phyloP scores from a whole-genome alignment of 805 yeast species.

The Wickerhamomyces kurtzmanii region DNA sequence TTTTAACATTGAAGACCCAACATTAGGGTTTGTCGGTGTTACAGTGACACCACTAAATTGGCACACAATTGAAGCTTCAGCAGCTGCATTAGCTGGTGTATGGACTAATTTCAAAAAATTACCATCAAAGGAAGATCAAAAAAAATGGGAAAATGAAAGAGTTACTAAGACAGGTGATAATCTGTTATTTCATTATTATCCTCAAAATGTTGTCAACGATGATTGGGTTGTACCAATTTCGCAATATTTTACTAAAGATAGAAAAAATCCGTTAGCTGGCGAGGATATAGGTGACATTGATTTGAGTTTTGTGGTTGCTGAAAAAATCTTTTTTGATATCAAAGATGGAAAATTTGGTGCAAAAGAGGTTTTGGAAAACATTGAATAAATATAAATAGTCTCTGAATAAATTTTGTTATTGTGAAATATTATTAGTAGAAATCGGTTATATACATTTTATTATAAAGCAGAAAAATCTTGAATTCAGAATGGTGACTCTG shows the following conservation, averaged over 20 bases:
- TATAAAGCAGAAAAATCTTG: too few species aligned
- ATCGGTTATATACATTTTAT: too few species aligned
- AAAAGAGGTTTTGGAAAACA: too few species aligned
- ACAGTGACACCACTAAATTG: slow-evolving; percentile 31
- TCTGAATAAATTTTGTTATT: too few species aligned
- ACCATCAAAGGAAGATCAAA: slow-evolving; percentile 31
- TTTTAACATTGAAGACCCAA: slow-evolving; percentile 35
- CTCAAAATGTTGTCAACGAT: slow-evolving; percentile 15
- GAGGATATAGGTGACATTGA: slow-evolving; percentile 6
- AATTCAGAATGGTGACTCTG: too few species aligned
- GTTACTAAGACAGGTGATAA: slow-evolving; percentile 13
- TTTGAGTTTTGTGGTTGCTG: slow-evolving; percentile 9
- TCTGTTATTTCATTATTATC: slow-evolving; percentile 25
- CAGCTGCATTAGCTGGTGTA: slow-evolving; percentile 50
- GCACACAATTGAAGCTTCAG: slow-evolving; percentile 38
- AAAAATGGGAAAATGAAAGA: slow-evolving; percentile 21
- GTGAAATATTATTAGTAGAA: too few species aligned
- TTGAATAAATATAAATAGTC: too few species aligned
- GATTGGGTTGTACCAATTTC: slow-evolving; percentile 20
- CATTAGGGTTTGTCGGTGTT: slow-evolving; percentile 32
- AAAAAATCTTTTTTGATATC: slow-evolving; percentile 11
- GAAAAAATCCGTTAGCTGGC: slow-evolving; percentile 21
- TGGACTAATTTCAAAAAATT: slow-evolving; percentile 32
- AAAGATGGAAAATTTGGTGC: slow-evolving; percentile 9
- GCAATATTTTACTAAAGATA: slow-evolving; percentile 17